These are phyloP conservation scores for Naganishia kalamii DNA, from an alignment of 768 basidiomycete species.

Conservation along the genomic window DNA sequence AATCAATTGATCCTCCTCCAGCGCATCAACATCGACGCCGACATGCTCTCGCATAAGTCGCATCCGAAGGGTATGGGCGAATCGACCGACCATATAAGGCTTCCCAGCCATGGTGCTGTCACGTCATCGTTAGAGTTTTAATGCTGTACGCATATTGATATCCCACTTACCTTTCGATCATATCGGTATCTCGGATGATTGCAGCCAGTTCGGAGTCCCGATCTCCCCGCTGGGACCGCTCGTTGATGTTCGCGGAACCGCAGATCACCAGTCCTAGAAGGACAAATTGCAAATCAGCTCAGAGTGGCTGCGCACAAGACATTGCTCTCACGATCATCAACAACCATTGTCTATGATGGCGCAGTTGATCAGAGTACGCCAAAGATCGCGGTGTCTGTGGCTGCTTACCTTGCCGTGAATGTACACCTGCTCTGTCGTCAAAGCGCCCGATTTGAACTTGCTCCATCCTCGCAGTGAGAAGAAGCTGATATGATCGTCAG, in stretches of 20 bases:
- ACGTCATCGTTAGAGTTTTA: conserved; percentile 2
- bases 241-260: conserved; percentile 89
- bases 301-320: conserved; percentile 14
- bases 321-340: conserved; percentile 65
- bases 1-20: conserved; percentile 70
- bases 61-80: conserved; percentile 86
- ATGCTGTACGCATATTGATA: background rate
- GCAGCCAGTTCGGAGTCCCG: conserved; percentile 92
- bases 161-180: conserved; percentile 75
- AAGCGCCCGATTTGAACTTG: conserved; percentile 70
- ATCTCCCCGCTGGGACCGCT: conserved; percentile 89
- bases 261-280: conserved; percentile 33
- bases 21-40: conserved; percentile 84
- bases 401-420: conserved; percentile 69
- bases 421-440: conserved; percentile 91
- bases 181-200: conserved; percentile 90
- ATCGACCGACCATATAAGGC: conserved; percentile 92
- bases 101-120: conserved; percentile 83
- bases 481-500: conserved; percentile 82
- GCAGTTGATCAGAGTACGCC: background rate
- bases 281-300: background rate
- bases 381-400: background rate
- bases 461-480: conserved; percentile 92
- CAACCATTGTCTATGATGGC: conserved; percentile 55
- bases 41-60: conserved; percentile 95